phyloP scores from a whole-genome alignment of 129 eudicot genomes.

The Ambrosia trifida region DNA sequence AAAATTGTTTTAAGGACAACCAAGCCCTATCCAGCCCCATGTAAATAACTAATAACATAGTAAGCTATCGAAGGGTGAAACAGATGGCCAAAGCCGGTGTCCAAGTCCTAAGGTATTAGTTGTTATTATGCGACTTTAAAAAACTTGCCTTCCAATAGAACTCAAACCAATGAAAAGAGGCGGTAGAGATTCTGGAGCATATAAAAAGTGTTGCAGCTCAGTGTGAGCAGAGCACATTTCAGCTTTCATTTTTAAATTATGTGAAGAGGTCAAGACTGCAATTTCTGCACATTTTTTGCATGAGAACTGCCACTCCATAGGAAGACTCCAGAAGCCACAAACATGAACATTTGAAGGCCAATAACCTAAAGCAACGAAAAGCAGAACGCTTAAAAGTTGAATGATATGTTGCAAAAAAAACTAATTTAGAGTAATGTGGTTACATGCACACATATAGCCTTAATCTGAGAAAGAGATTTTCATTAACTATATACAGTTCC shows the following conservation, averaged over 20 bases:
- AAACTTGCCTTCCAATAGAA: conserved; percentile 83
- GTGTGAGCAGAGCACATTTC: conserved; percentile 61
- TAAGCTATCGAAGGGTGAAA: no score
- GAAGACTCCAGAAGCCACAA: conserved; percentile 96
- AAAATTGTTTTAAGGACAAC: no score
- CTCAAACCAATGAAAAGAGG: conserved; percentile 83
- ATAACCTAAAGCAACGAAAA: conserved; percentile 50
- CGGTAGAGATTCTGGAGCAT: conserved; percentile 43
- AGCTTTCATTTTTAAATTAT: conserved; percentile 32
- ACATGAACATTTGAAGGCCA: conserved; percentile 85
- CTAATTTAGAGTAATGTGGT: neutral
- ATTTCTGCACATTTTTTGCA: conserved; percentile 63
- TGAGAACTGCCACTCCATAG: conserved; percentile 84
- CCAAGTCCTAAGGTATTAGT: no score
- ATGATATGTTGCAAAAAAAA: conserved; percentile 18
- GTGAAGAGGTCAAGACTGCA: conserved; percentile 44
- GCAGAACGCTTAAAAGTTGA: neutral
- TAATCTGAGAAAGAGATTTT: neutral
- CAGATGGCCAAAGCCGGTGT: no score
- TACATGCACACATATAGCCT: conserved; percentile 14
- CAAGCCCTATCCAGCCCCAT: no score
- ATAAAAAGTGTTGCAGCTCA: conserved; percentile 54
- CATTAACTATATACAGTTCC: conserved; percentile 7
- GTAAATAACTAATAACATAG: no score
- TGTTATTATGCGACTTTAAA: neutral